phyloP scores from a whole-genome alignment of 805 yeast species.

The Candida taoyuanica region DNA sequence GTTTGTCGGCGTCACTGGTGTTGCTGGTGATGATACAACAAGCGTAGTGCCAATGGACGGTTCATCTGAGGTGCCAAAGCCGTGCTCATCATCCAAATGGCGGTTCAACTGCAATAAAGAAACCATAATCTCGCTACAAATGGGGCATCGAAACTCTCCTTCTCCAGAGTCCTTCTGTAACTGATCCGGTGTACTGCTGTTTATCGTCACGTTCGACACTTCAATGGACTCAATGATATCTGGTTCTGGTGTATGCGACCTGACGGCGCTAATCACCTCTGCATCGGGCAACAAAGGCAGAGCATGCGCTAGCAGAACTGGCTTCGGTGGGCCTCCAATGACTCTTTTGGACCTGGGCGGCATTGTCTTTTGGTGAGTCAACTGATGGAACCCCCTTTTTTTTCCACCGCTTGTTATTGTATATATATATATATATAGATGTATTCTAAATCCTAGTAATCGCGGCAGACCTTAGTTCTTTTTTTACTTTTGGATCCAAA shows the following conservation, averaged over 20 bases:
- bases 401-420: too few relatives aligned
- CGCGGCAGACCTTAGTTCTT: too few relatives aligned
- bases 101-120: conserved; percentile 51
- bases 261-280: neutral
- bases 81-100: conserved; percentile 71
- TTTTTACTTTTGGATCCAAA: too few relatives aligned
- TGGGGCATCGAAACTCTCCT: conserved; percentile 50
- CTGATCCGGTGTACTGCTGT: neutral
- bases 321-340: conserved; percentile 1
- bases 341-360: conserved; percentile 7
- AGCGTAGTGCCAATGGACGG: neutral
- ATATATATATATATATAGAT: neutral
- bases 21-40: neutral
- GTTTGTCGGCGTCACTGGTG: too few relatives aligned
- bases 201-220: neutral
- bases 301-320: neutral
- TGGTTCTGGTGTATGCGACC: conserved; percentile 4
- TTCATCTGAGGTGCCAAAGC: too few relatives aligned
- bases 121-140: conserved; percentile 58
- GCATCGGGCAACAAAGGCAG: neutral
- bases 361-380: conserved; percentile 1
- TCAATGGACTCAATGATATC: conserved; percentile 16
- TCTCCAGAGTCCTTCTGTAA: conserved; percentile 1
- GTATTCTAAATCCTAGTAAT: too few relatives aligned
- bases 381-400: too few relatives aligned